phyloP scores from a whole-genome alignment of 192 early-diverging fungal species.

The Radiomyces spectabilis region DNA sequence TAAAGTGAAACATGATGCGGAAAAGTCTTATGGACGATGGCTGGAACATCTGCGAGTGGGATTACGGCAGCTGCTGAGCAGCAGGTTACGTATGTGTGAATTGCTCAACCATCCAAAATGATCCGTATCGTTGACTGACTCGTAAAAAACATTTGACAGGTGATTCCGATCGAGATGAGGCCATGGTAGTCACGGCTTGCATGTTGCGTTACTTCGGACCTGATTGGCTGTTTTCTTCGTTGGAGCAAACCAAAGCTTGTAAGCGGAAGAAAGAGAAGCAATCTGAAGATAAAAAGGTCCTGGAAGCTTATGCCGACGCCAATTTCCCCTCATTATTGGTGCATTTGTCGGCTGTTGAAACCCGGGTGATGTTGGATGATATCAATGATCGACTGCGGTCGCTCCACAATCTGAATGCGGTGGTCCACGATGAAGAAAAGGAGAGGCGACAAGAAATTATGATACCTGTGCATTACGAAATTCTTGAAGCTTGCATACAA shows the following conservation, averaged over 20 bases:
- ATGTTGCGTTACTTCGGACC: slow-evolving; percentile 27
- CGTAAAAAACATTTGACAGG: slow-evolving; percentile 8
- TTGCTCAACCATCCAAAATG: no score
- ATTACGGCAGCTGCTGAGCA: slow-evolving; percentile 28
- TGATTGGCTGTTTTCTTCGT: slow-evolving; percentile 29
- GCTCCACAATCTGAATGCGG: not conserved
- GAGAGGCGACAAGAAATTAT: slow-evolving; percentile 18
- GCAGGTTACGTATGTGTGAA: slow-evolving; percentile 4
- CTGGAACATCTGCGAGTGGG: slow-evolving; percentile 17
- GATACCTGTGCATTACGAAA: slow-evolving; percentile 32
- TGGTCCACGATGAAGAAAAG: not conserved
- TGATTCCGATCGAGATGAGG: slow-evolving; percentile 22
- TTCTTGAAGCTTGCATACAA: slow-evolving; percentile 31
- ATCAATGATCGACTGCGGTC: slow-evolving; percentile 11
- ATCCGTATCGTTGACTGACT: no score
- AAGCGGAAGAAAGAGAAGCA: slow-evolving; percentile 1
- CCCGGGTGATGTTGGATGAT: slow-evolving; percentile 31
- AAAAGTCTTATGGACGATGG: slow-evolving; percentile 10
- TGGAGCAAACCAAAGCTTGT: slow-evolving; percentile 3
- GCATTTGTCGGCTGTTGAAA: slow-evolving; percentile 29
- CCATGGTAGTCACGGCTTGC: slow-evolving; percentile 9
- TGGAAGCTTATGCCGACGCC: slow-evolving; percentile 6
- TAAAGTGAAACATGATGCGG: slow-evolving; percentile 2
- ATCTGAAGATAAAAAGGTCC: not conserved
- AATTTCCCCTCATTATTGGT: slow-evolving; percentile 31